Conservation (phyloP, 345 rosid species). For the Rhodomyrtus tomentosa region DNA sequence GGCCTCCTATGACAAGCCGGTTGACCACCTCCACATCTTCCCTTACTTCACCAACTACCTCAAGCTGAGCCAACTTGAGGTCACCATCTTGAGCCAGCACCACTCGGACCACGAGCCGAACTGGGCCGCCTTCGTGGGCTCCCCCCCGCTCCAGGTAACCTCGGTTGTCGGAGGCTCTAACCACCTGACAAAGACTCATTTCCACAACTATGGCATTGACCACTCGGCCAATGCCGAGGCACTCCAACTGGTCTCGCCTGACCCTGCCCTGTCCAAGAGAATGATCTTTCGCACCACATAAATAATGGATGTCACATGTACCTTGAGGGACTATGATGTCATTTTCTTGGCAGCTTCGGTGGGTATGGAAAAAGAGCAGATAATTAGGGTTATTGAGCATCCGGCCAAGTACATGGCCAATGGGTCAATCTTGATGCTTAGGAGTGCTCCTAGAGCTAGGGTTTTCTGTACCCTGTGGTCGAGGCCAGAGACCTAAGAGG, state of each 20-base stretch:
- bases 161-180: constrained; percentile 56
- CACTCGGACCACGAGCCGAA: constrained; percentile 11
- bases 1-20: constrained; percentile 55
- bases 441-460: constrained; percentile 94
- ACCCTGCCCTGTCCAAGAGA: constrained; percentile 57
- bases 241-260: constrained; percentile 27
- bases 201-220: constrained; percentile 78
- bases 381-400: constrained; percentile 47
- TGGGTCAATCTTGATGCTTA: constrained; percentile 54
- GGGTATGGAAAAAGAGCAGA: constrained; percentile 72
- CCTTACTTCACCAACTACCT: constrained; percentile 79
- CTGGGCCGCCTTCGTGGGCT: constrained; percentile 73
- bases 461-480: constrained; percentile 75
- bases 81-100: constrained; percentile 39
- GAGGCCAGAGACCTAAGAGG: constrained; percentile 61
- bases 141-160: constrained; percentile 82
- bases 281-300: constrained; percentile 61
- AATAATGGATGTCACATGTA: constrained; percentile 37
- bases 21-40: constrained; percentile 48
- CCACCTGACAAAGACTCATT: constrained; percentile 38
- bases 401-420: constrained; percentile 67
- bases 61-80: constrained; percentile 69
- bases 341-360: constrained; percentile 91
- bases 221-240: constrained; percentile 54
- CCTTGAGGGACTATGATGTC: constrained; percentile 51